Base-by-base conservation (phyloP, 208 protist species). In the Acanthamoeba lenticulata region DNA sequence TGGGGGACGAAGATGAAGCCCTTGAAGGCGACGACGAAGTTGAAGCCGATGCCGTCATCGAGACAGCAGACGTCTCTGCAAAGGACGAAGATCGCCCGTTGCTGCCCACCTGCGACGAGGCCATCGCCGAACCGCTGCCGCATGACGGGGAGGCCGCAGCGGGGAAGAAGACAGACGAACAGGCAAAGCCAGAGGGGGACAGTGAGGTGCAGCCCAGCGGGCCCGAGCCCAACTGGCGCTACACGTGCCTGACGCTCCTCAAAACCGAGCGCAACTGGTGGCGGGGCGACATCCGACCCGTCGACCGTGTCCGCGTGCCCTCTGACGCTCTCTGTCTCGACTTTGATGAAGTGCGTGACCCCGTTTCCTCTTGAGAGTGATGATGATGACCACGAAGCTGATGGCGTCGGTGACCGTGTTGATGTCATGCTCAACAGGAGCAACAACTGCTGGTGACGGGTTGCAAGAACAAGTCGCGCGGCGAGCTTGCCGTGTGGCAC, bases 361-460 rank as follows among this genome's bases (percentile, higher is more conserved):
- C n/a, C 34, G 2, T 60, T 60, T 60, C 52, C 21, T n/a, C n/a
- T n/a, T n/a, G n/a, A n/a, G n/a, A n/a, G n/a, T n/a, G n/a, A n/a
- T n/a, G n/a, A n/a, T n/a, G n/a, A n/a, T n/a, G n/a, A n/a, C n/a
- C n/a, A n/a, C n/a, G n/a, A n/a, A n/a, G n/a, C n/a, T n/a, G n/a
- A n/a, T n/a, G n/a, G n/a, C n/a, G n/a, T n/a, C n/a, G n/a, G n/a
- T n/a, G n/a, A n/a, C n/a, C n/a, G n/a, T n/a, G n/a, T n/a, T n/a
- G n/a, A n/a, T n/a, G n/a, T n/a, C n/a, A n/a, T n/a, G n/a, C n/a
- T 60, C 52, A n/a, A n/a, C n/a, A 83, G 72, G 72, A 83, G 34
- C 72, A 49, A 83, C 72, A 83, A 49, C 24, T 83, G 72, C 40
- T 83, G 72, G 72, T 83, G 40, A 83, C 72, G 27, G 72, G 72